Evolutionary conservation across 495 filamentous ascomycete genomes (phyloP), one percentile per base, ranked within the genome.

Genomic region (Hyaloscypha bicolor): DNA sequence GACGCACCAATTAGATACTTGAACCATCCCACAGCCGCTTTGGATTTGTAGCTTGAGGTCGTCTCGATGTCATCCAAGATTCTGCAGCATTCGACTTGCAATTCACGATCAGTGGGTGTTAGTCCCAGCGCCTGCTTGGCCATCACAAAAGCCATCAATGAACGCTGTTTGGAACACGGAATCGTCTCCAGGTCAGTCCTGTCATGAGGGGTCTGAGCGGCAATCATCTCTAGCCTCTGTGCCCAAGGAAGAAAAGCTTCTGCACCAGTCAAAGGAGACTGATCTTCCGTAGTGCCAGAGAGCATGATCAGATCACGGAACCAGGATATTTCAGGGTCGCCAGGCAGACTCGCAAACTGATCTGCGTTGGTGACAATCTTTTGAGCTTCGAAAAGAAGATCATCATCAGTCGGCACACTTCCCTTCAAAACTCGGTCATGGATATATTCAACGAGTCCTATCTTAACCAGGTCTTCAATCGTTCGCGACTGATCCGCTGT

Each of bases 291-390:
- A 11, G 21, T 59, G 19, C 79, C 79, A 4, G 76, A 76, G 11
- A 77, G 78, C 69, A 84, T 73, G n/a, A 85, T 63, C 53, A 86
- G 67, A 63, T 86, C 84, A n/a, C 83, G 78, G 35, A 86, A 76
- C 84, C 84, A 86, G 1, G 82, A 83, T 12, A 75, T 65, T 25
- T 75, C 71, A n/a, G 9, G 31, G 22, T 63, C 42, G 6, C 22
- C 37, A 48, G 42, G 42, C 42, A 14, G 11, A 21, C 33, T 45
- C 8, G 31, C 16, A 1, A 45, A 25, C 16, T 39, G 39, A 22
- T 73, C 71, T 16, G 68, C 63, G 30, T 69, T 69, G 6, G 29
- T 22, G 30, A 73, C 52, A 33, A 73, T 67, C 22, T 56, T 56
- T 32, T 63, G 61, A 39, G 64, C 72, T 56, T 74, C 70, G 22